Conservation (phyloP, 345 rosid species). For the Corymbia maculata region DNA sequence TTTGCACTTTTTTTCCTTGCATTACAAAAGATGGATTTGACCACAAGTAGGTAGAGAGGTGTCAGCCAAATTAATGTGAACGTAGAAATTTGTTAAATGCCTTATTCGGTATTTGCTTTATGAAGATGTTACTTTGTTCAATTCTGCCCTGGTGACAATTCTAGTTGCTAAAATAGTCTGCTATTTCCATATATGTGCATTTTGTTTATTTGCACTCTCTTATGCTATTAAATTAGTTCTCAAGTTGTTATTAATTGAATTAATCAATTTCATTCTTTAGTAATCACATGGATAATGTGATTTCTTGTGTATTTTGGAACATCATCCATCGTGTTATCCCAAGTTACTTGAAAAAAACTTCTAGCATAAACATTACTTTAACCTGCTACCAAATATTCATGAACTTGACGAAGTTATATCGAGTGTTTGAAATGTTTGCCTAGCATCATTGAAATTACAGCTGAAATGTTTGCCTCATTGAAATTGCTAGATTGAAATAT, state of each 20-base stretch:
- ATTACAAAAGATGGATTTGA: not conserved
- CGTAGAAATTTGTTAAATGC: not conserved
- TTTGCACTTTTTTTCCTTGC: not conserved
- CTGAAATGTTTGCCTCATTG: not conserved
- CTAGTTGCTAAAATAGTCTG: not conserved
- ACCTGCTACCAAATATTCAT: not conserved
- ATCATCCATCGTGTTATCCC: not conserved
- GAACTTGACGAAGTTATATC: not conserved
- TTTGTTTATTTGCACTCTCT: not conserved
- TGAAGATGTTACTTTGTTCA: not conserved
- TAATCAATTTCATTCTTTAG: not conserved
- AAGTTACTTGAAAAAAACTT: no score
- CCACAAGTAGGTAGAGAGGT: not conserved
- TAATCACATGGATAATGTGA: not conserved
- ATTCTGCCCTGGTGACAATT: not conserved
- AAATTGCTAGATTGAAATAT: not conserved
- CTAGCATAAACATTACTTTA: not conserved
- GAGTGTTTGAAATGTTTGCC: not conserved
- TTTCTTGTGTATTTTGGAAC: not conserved
- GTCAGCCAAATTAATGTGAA: not conserved
- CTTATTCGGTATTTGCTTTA: not conserved
- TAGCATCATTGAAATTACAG: not conserved
- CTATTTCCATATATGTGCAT: not conserved
- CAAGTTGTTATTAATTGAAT: not conserved
- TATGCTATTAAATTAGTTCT: not conserved